phyloP scores from a whole-genome alignment of 768 basidiomycete genomes.

The Mycena epipterygia region DNA sequence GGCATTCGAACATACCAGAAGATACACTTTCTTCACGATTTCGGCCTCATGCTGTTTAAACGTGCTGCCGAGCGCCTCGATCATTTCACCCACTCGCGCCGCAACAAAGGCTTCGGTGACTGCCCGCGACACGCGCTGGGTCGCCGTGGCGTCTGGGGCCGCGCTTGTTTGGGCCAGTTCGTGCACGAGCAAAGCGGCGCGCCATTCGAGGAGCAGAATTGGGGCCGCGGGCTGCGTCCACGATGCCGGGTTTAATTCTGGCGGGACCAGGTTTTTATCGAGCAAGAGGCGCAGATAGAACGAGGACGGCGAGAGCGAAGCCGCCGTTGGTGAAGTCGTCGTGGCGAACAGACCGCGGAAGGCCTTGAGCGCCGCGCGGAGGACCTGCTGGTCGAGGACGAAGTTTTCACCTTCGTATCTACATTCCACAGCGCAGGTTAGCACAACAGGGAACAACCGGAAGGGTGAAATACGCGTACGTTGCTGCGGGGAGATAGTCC shows the following conservation, averaged over 20 bases:
- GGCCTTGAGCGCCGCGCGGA: conserved; percentile 78
- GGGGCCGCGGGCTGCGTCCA: conserved; percentile 56
- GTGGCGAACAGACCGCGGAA: conserved; percentile 53
- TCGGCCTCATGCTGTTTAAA: conserved; percentile 42
- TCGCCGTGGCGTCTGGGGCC: conserved; percentile 67
- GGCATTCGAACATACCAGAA: conserved; percentile 53
- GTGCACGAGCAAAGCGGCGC: conserved; percentile 72
- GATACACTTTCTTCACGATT: conserved; percentile 54
- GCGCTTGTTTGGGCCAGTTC: conserved; percentile 53
- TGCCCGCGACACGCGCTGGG: conserved; percentile 71
- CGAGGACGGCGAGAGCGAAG: conserved; percentile 61
- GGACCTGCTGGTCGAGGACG: conserved; percentile 81
- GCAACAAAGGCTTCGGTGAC: conserved; percentile 81
- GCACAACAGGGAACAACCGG: not conserved
- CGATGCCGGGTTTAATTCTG: conserved; percentile 36
- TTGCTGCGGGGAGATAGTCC: conserved; percentile 73
- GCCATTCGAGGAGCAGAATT: conserved; percentile 70
- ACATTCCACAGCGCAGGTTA: not conserved
- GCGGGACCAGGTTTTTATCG: conserved; percentile 36
- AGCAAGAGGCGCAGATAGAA: conserved; percentile 70
- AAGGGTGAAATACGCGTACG: conserved; percentile 61
- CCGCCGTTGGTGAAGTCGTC: conserved; percentile 36
- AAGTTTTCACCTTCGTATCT: conserved; percentile 88
- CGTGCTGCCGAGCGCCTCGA: conserved; percentile 46
- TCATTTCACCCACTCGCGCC: conserved; percentile 63